Conservation (phyloP, 352 stramenopile species). For the Globisporangium rhizosaccharum region DNA sequence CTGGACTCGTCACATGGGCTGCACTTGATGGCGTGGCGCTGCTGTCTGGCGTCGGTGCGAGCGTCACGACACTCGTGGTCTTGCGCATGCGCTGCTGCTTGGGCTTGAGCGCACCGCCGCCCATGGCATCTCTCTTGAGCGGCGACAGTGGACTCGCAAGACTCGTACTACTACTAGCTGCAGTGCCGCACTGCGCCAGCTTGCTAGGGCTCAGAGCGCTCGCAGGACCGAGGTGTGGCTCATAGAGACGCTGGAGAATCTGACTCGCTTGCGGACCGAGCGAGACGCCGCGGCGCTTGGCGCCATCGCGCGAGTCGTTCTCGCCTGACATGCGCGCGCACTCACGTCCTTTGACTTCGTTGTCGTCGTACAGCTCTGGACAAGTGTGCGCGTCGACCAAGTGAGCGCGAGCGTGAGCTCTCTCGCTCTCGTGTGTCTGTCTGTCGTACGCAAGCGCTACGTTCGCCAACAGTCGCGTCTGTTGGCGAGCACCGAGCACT, state of each 20-base stretch:
- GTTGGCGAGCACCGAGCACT: no score
- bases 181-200: not conserved
- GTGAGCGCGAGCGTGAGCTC: no score
- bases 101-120: slow-evolving; percentile 28
- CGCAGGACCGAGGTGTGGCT: slow-evolving; percentile 44
- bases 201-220: slow-evolving; percentile 3
- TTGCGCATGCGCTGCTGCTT: slow-evolving; percentile 43
- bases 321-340: slow-evolving; percentile 6
- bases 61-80: slow-evolving; percentile 31
- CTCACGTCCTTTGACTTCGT: no score
- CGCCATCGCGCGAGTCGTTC: slow-evolving; percentile 33
- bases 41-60: slow-evolving; percentile 11
- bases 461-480: no score
- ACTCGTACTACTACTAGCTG: not conserved
- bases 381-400: no score
- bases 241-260: slow-evolving; percentile 65
- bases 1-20: no score
- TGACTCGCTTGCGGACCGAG: slow-evolving; percentile 48
- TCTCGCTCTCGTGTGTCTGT: no score
- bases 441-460: no score
- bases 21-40: not conserved
- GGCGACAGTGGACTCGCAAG: slow-evolving; percentile 14
- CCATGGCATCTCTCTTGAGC: slow-evolving; percentile 8
- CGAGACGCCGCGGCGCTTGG: slow-evolving; percentile 39
- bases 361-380: no score